Conservation (phyloP, 2,329 filamentous ascomycete species). For the Botrytis fragariae region DNA sequence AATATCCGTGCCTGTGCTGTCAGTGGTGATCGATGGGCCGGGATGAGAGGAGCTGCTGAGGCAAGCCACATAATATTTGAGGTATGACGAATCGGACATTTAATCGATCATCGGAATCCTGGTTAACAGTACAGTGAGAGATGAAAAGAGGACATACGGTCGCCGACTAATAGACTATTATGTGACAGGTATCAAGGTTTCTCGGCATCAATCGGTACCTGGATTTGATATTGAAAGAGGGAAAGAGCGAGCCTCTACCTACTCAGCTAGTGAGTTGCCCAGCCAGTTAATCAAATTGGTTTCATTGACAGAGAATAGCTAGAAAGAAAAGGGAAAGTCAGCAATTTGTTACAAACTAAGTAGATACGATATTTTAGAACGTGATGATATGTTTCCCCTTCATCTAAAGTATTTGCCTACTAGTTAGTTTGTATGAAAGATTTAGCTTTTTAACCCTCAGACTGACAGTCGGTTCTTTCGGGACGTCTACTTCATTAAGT, state of each 20-base stretch:
- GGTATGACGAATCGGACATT: constrained; percentile 10
- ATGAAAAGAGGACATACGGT: not conserved
- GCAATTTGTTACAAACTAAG: constrained; percentile 4
- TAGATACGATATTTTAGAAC: not conserved
- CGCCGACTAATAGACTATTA: constrained; percentile 12
- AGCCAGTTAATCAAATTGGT: not conserved
- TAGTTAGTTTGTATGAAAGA: not conserved
- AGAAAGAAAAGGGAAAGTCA: not conserved
- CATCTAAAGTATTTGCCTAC: not conserved
- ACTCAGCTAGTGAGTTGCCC: not conserved
- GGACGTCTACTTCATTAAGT: constrained; percentile 10
- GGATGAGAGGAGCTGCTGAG: constrained; percentile 9
- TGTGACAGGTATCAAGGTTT: constrained; percentile 14
- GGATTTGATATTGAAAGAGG: not conserved
- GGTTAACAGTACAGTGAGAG: not conserved
- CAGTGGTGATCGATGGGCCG: constrained; percentile 7
- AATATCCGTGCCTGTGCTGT: constrained; percentile 11
- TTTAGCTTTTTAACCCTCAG: not conserved
- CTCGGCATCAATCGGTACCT: not conserved
- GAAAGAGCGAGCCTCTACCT: not conserved
- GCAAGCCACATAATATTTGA: constrained; percentile 3
- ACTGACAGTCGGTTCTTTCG: constrained; percentile 1
- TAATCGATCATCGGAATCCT: constrained; percentile 8
- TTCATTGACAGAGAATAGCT: not conserved
- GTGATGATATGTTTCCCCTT: not conserved